A percentile compares a stretch with the other conserved stretches of the same genome.
Evolutionary conservation across 2,329 filamentous ascomycete genomes (phyloP).

Genomic region (Fusarium decemcellulare): DNA sequence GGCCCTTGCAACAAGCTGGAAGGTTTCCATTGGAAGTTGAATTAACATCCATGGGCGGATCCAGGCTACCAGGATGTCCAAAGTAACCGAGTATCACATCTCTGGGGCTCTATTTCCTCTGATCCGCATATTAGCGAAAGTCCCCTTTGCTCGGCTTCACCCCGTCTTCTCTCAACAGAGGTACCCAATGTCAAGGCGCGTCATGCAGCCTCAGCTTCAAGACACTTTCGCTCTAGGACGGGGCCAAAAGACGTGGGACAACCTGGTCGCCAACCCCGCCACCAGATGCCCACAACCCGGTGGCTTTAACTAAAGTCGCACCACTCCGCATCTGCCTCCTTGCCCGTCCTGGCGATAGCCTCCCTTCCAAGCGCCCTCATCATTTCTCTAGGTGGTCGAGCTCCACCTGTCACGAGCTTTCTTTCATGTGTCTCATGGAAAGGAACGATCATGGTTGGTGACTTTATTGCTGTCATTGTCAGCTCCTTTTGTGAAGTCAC

Average conservation of each 20-base stretch:
- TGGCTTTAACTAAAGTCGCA: constrained; percentile 35
- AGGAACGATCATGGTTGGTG: constrained; percentile 10
- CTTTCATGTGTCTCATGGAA: constrained; percentile 1
- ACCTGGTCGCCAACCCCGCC: constrained; percentile 25
- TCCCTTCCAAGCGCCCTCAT: constrained; percentile 33
- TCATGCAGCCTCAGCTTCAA: constrained; percentile 1
- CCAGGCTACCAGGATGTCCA: not conserved
- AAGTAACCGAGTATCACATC: not conserved
- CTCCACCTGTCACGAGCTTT: constrained; percentile 28
- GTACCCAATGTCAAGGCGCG: not conserved
- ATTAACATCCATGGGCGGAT: not conserved
- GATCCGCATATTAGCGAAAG: no score
- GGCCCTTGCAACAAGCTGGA: not conserved
- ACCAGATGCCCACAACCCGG: constrained; percentile 27
- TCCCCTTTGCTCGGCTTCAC: not conserved
- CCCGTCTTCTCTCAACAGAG: not conserved
- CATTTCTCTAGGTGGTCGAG: constrained; percentile 27
- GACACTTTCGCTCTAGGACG: not conserved
- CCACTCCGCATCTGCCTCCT: constrained; percentile 32
- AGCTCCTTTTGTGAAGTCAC: not conserved
- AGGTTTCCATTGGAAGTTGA: constrained; percentile 4
- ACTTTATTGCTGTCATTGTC: constrained; percentile 7
- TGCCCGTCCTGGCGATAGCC: constrained; percentile 37
- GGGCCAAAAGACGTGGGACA: constrained; percentile 11
- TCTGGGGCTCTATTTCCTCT: not conserved